These are phyloP conservation scores for Tremellales sp. DNA, from an alignment of 1,284 basidiomycete genomes.

Conservation along the genomic window DNA sequence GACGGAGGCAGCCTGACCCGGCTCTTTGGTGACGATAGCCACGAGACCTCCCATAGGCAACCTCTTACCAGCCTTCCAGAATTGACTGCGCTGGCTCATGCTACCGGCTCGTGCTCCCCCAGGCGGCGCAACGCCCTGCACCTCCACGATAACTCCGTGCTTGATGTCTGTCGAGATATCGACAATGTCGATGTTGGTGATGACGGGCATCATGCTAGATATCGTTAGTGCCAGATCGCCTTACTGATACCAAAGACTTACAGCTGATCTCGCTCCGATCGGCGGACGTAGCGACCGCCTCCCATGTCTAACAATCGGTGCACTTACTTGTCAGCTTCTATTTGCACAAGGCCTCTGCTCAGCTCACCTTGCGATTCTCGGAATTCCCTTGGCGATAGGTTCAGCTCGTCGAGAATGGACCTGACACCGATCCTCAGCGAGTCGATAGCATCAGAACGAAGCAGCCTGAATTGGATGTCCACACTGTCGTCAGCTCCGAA, in stretches of 20 bases:
- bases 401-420: slow-evolving; percentile 52
- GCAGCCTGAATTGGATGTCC: slow-evolving; percentile 65
- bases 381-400: slow-evolving; percentile 14
- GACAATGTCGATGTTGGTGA: slow-evolving; percentile 53
- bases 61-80: slow-evolving; percentile 58
- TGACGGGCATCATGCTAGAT: slow-evolving; percentile 58
- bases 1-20: slow-evolving; percentile 14
- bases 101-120: slow-evolving; percentile 39
- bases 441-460: slow-evolving; percentile 61
- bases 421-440: slow-evolving; percentile 51
- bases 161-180: slow-evolving; percentile 50
- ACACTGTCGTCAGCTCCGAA: slow-evolving; percentile 41
- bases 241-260: background rate
- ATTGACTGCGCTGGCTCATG: slow-evolving; percentile 42
- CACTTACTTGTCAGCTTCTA: slow-evolving; percentile 27
- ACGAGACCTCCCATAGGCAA: slow-evolving; percentile 58
- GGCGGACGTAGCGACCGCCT: background rate
- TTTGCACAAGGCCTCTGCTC: too few species aligned
- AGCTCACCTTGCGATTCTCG: slow-evolving; percentile 14
- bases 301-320: slow-evolving; percentile 40
- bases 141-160: slow-evolving; percentile 53
- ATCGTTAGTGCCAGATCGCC: too few species aligned
- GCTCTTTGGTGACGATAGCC: slow-evolving; percentile 53
- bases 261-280: background rate
- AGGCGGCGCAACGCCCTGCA: slow-evolving; percentile 55